Conservation (phyloP, 371 early-diverging fungal species). For the Paraphysoderma sedebokerense region DNA sequence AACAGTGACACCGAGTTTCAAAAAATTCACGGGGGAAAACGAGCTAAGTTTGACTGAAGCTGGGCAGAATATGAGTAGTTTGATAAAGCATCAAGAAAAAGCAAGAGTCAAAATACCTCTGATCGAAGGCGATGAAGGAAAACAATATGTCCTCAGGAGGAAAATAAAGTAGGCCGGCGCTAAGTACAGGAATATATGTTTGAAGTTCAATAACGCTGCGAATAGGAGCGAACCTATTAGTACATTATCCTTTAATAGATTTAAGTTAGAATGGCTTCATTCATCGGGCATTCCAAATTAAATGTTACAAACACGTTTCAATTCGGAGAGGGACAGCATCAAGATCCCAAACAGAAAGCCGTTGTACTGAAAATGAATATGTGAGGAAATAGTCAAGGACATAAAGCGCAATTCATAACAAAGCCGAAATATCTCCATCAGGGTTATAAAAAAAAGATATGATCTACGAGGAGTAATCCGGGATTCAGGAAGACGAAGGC, state of each 20-base stretch:
- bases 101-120: neutral
- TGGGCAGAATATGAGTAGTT: constrained; percentile 7
- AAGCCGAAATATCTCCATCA: neutral
- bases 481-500: constrained; percentile 61
- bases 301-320: constrained; percentile 1
- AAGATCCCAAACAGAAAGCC: constrained; percentile 82
- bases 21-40: constrained; percentile 19
- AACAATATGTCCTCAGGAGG: constrained; percentile 67
- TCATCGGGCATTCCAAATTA: neutral
- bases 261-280: neutral
- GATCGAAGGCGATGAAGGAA: too few species aligned
- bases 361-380: constrained; percentile 95
- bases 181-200: constrained; percentile 89
- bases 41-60: neutral
- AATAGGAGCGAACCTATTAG: constrained; percentile 61
- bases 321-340: constrained; percentile 50
- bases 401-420: constrained; percentile 3
- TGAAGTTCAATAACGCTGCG: constrained; percentile 79
- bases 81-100: neutral
- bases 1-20: constrained; percentile 44
- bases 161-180: constrained; percentile 90
- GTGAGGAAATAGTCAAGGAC: constrained; percentile 10
- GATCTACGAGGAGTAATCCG: constrained; percentile 69
- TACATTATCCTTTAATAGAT: constrained; percentile 23
- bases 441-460: constrained; percentile 21